These are phyloP conservation scores for Sporobolomyces phaffii DNA, from an alignment of 768 basidiomycete species.

Conservation along the genomic window DNA sequence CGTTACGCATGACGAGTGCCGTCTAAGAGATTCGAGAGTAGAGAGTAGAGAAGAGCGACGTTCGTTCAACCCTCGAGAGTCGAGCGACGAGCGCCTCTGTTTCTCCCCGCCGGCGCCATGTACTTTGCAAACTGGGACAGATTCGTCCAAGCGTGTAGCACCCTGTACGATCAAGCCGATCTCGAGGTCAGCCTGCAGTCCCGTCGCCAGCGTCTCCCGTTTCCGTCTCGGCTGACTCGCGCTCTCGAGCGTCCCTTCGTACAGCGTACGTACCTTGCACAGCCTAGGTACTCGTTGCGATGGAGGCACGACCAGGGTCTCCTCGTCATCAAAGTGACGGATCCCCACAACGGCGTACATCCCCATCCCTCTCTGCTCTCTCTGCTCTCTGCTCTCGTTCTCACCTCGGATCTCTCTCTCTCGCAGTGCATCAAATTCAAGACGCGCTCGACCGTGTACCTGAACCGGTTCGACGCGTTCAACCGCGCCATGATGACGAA, in stretches of 20 bases:
- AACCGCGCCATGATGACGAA: slow-evolving; percentile 79
- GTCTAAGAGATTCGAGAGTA: not conserved
- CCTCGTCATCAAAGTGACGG: slow-evolving; percentile 88
- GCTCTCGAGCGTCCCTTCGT: too few species aligned
- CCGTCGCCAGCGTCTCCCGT: not conserved
- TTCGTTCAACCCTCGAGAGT: too few species aligned
- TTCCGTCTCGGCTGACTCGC: too few species aligned
- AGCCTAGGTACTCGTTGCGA: slow-evolving; percentile 89
- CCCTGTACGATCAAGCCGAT: slow-evolving; percentile 13
- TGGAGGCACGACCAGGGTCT: slow-evolving; percentile 80
- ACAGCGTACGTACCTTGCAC: slow-evolving; percentile 12
- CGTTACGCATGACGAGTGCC: too few species aligned
- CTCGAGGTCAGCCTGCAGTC: not conserved
- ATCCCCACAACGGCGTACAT: slow-evolving; percentile 72
- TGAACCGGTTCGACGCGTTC: slow-evolving; percentile 91
- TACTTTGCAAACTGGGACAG: slow-evolving; percentile 20
- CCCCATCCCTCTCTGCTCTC: slow-evolving; percentile 89
- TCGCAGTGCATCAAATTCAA: slow-evolving; percentile 89
- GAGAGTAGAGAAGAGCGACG: not conserved
- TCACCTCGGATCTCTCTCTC: not conserved
- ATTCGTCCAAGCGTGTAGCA: not conserved
- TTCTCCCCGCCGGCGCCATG: not conserved
- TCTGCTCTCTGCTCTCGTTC: too few species aligned
- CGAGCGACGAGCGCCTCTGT: too few species aligned
- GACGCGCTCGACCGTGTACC: slow-evolving; percentile 85